A percentile compares a stretch with the other conserved stretches of the same genome.
phyloP scores from a whole-genome alignment of 306 rosid genomes.

The Alnus rubra region DNA sequence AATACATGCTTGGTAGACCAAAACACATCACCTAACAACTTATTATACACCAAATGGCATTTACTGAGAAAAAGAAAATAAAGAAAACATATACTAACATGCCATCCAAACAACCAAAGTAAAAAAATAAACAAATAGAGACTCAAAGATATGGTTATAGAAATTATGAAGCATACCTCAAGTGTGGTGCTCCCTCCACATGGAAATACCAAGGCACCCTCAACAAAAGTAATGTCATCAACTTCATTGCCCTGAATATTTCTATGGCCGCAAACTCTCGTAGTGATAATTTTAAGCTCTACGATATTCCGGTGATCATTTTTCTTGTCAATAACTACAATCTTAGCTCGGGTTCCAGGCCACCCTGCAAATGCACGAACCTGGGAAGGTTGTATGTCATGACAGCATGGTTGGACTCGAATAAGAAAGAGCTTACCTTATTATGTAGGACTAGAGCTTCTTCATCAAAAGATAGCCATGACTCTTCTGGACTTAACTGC shows the following conservation, averaged over 20 bases:
- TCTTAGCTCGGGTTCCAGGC: slow-evolving; percentile 90
- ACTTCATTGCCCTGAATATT: slow-evolving; percentile 42
- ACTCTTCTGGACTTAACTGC: slow-evolving; percentile 80
- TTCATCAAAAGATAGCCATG: slow-evolving; percentile 76
- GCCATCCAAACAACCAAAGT: neutral
- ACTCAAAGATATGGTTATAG: slow-evolving; percentile 17
- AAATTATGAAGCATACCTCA: slow-evolving; percentile 55
- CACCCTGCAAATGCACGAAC: slow-evolving; percentile 99
- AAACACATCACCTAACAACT: neutral
- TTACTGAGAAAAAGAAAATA: neutral
- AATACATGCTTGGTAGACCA: neutral
- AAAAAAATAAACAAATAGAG: slow-evolving; percentile 3
- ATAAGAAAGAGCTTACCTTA: slow-evolving; percentile 55
- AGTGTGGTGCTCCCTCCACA: slow-evolving; percentile 64
- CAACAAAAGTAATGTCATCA: slow-evolving; percentile 48
- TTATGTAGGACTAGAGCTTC: slow-evolving; percentile 77
- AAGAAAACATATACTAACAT: neutral
- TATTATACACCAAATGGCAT: neutral
- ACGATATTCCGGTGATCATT: slow-evolving; percentile 46
- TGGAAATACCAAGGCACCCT: slow-evolving; percentile 70
- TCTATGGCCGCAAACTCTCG: slow-evolving; percentile 50
- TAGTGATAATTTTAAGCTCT: slow-evolving; percentile 78
- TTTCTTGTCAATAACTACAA: slow-evolving; percentile 47
- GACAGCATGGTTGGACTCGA: slow-evolving; percentile 32
- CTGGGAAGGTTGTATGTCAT: slow-evolving; percentile 60